These are phyloP conservation scores for Dacryopinax spathularia DNA, from an alignment of 768 basidiomycete genomes.

Conservation along the genomic window DNA sequence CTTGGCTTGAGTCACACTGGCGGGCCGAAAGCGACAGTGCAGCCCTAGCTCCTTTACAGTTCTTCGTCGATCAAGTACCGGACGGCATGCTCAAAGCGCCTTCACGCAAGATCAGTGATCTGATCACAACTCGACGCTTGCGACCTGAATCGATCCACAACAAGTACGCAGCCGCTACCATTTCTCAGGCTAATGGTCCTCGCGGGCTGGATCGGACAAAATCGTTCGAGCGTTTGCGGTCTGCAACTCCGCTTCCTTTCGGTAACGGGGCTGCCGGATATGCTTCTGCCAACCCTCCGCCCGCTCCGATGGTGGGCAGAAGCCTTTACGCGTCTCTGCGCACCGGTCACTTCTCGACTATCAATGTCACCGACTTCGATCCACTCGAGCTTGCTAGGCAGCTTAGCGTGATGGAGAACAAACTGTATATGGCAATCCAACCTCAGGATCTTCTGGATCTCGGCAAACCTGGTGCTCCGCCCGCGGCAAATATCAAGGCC, in stretches of 20 bases:
- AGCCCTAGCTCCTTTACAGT: slow-evolving; percentile 30
- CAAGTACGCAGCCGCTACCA: slow-evolving; percentile 12
- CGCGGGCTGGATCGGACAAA: slow-evolving; percentile 23
- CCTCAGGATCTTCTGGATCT: slow-evolving; percentile 81
- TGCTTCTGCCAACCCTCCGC: slow-evolving; percentile 31
- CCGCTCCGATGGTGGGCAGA: slow-evolving; percentile 77
- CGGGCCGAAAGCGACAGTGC: slow-evolving; percentile 54
- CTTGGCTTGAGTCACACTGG: slow-evolving; percentile 91
- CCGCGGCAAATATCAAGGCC: slow-evolving; percentile 60
- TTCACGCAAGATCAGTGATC: background rate
- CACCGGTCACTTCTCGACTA: slow-evolving; percentile 44
- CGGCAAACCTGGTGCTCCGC: slow-evolving; percentile 52
- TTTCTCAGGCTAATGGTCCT: slow-evolving; percentile 23
- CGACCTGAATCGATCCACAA: background rate
- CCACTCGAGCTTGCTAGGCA: slow-evolving; percentile 84
- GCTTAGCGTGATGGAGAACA: slow-evolving; percentile 84
- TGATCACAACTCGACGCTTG: background rate
- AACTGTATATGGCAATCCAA: slow-evolving; percentile 69
- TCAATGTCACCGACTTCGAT: slow-evolving; percentile 82
- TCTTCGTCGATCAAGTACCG: slow-evolving; percentile 17
- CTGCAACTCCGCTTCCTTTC: slow-evolving; percentile 33
- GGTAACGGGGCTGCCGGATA: slow-evolving; percentile 56
- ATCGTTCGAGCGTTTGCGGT: slow-evolving; percentile 32
- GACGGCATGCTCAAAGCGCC: background rate
- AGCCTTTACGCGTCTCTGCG: slow-evolving; percentile 53